Evolutionary conservation across 441 rosid species (phyloP), one percentile per base, ranked within the genome.

Genomic region (Erysimum cheiri): DNA sequence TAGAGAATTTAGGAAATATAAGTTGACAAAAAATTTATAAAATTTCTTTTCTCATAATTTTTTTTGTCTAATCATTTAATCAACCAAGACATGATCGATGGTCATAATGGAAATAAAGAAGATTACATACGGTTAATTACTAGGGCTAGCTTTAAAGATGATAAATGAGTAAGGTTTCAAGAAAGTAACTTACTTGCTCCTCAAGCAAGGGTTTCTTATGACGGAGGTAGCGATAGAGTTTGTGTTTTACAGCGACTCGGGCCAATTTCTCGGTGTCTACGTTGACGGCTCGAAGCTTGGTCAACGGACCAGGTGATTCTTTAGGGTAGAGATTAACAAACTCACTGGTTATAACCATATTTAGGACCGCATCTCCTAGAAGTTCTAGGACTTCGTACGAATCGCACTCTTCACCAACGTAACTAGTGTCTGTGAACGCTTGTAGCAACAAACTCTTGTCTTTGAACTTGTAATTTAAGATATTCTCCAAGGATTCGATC

Each of bases 221-320:
- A 12, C 90, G 91, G 15, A 91, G 74, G 53, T 63, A 88, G 0
- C 74, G 78, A 19, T 85, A 75, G 13, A 88, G 55, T 0, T 77
- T 81, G 26, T 81, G 88, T 50, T 60, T 86, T 22, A 85, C 4
- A 9, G 92, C 85, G 1, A 79, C 93, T 1, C 96, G 80, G 0
- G 97, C 91, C 11, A 89, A 81, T 56, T 89, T 91, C 66, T 91
- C 96, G 0, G 83, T 80, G 14, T 87, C 77, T 0, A 91, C 88
- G 37, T 91, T 91, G 31, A 83, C 86, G 0, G 92, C 85, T 5
- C 91, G 82, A 67, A 91, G 97, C 5, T 86, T 72, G 31, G 93
- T 89, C 55, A 89, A 37, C 17, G n/a, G 13, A 1, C 89, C 93
- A 0, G 89, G 84, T 0, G 50, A 24, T 59, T 39, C 35, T 24